Percentiles rank a stretch among this genome's conserved stretches.
Conservation (phyloP, 805 yeast genomes). For the Saturnispora silvae region DNA sequence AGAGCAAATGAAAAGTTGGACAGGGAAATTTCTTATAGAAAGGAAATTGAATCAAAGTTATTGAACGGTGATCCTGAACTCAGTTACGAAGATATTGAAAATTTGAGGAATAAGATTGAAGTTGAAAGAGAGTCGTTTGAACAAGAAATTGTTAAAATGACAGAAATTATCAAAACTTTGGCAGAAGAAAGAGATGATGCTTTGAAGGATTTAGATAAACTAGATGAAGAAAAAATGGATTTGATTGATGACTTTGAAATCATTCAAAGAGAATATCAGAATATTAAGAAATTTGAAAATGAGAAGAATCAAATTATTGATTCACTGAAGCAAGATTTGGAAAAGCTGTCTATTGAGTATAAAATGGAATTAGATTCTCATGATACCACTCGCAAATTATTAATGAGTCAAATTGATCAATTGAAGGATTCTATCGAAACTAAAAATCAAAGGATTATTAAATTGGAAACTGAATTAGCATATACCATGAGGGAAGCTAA, state of each 20-base stretch:
- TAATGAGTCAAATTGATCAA: conserved; percentile 8
- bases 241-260: conserved; percentile 29
- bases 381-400: conserved; percentile 16
- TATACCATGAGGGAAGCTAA: neutral
- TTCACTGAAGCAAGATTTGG: conserved; percentile 26
- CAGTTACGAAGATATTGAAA: conserved; percentile 5
- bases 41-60: neutral
- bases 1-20: conserved; percentile 4
- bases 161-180: conserved; percentile 14
- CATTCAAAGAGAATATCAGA: conserved; percentile 18
- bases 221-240: conserved; percentile 28
- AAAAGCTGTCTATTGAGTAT: conserved; percentile 27
- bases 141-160: conserved; percentile 16
- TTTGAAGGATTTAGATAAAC: conserved; percentile 25
- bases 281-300: conserved; percentile 1
- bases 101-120: conserved; percentile 5
- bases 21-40: conserved; percentile 1
- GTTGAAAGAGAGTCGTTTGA: conserved; percentile 6
- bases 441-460: conserved; percentile 10
- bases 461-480: conserved; percentile 4
- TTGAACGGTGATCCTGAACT: conserved; percentile 1
- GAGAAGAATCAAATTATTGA: conserved; percentile 1
- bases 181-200: conserved; percentile 19
- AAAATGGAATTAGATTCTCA: conserved; percentile 20
- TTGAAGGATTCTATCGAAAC: conserved; percentile 11